Base-by-base conservation (phyloP, 768 basidiomycete species). In the Lactifluus piperatus region DNA sequence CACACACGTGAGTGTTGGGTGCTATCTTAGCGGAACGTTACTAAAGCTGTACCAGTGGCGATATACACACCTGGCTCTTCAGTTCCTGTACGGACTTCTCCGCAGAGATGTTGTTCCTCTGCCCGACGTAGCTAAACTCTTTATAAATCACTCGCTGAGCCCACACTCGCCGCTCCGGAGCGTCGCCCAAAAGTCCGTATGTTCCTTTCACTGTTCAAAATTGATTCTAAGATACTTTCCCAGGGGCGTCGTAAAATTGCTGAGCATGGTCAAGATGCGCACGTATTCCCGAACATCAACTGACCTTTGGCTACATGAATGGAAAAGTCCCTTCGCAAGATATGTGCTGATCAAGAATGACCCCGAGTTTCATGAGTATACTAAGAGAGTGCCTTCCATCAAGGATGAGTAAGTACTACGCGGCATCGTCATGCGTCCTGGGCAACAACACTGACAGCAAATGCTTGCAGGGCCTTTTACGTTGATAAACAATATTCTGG, bases 401-500 rank as follows among this genome's bases (percentile, higher is more conserved):
- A 54, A 63, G n/a, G 62, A 61, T 49, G 54, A 62, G 64, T 66
- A 53, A 56, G 51, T 20, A 43, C 16, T 37, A 18, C 30, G 30
- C n/a, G 44, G 10, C 14, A 9, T 26, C 6, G 7, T 8, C 34
- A 36, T 5, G 7, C n/a, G 26, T 29, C 16, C 34, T 24, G 5
- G 34, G 37, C 22, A 51, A 22, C 36, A 24, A 20, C 27, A 24
- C 34, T 56, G 50, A 61, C 50, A 46, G 27, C 1, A 47, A 14
- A 43, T 8, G 22, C 30, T 30, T 18, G 34, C 58, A 77, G 74
- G 44, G 73, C 76, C 22, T 69, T 71, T 53, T 90, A 85, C 69
- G 74, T 88, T 20, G 92, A 95, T 72, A 86, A 89, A 67, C 72
- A 88, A 22, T 72, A 76, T 36, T 88, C 86, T 7, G 93, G 92